A percentile compares a stretch with the other conserved stretches of the same genome.
These are phyloP conservation scores for Stenogyne calaminthoides DNA, from an alignment of 305 asterid genomes.

Conservation along the genomic window DNA sequence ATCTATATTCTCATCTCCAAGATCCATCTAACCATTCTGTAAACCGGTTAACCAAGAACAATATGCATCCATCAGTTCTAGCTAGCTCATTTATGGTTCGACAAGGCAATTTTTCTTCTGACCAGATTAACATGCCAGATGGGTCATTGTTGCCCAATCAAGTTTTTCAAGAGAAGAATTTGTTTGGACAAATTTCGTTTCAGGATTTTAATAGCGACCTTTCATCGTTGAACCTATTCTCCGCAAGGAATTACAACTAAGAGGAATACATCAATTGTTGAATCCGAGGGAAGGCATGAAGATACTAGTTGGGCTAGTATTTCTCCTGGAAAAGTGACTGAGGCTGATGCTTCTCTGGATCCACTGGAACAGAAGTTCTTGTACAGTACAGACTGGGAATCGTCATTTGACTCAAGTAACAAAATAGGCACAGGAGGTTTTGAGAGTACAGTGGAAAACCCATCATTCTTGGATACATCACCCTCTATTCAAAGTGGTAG, in stretches of 20 bases:
- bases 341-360: conserved; percentile 49
- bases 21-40: conserved; percentile 45
- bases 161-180: conserved; percentile 39
- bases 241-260: conserved; percentile 36
- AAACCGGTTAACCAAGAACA: conserved; percentile 35
- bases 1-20: conserved; percentile 46
- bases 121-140: conserved; percentile 32
- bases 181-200: conserved; percentile 45
- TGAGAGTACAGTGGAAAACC: conserved; percentile 39
- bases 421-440: conserved; percentile 38
- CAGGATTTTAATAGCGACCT: conserved; percentile 37
- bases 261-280: conserved; percentile 17
- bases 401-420: conserved; percentile 36
- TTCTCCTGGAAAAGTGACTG: conserved; percentile 12
- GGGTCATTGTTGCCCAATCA: conserved; percentile 37
- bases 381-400: conserved; percentile 62
- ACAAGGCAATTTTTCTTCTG: conserved; percentile 27
- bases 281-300: conserved; percentile 27
- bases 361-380: conserved; percentile 72
- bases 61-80: conserved; percentile 40
- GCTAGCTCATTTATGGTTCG: conserved; percentile 35
- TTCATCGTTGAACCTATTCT: conserved; percentile 40
- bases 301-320: conserved; percentile 26
- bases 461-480: conserved; percentile 31
- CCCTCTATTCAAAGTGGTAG: conserved; percentile 60